Conservation (phyloP, 208 protist species). For the Trypanosoma vivax region DNA sequence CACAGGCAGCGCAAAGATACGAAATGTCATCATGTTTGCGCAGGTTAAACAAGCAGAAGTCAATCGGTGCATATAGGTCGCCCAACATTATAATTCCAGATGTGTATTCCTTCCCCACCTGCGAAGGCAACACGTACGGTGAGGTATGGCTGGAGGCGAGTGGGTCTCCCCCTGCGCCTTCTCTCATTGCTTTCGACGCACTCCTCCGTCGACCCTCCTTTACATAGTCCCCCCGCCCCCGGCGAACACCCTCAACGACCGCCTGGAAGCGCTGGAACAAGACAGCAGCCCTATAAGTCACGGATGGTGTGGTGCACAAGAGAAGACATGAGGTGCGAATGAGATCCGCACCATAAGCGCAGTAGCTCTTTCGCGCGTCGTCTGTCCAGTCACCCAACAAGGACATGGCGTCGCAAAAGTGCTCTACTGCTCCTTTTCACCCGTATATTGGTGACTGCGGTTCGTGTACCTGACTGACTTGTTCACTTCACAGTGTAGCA, state of each 20-base stretch:
- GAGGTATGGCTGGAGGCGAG: no score
- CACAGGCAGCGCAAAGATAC: constrained; percentile 67
- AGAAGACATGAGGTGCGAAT: constrained; percentile 63
- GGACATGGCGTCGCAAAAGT: constrained; percentile 1
- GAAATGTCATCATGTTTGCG: constrained; percentile 57
- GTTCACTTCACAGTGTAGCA: no score
- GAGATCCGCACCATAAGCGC: constrained; percentile 69
- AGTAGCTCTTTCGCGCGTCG: constrained; percentile 32
- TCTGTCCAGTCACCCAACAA: constrained; percentile 5
- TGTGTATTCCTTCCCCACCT: constrained; percentile 25
- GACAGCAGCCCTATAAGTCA: constrained; percentile 58
- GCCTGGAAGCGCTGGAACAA: constrained; percentile 77
- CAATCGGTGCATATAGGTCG: constrained; percentile 67
- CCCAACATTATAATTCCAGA: constrained; percentile 44
- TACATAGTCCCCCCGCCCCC: constrained; percentile 18
- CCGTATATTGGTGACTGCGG: no score
- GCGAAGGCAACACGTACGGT: constrained; percentile 51
- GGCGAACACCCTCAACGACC: constrained; percentile 12
- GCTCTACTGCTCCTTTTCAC: neutral
- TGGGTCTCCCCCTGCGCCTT: no score
- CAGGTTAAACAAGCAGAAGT: constrained; percentile 68
- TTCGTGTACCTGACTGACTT: no score
- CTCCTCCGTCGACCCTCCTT: neutral
- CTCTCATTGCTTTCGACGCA: neutral
- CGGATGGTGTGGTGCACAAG: constrained; percentile 51